phyloP scores from a whole-genome alignment of 352 stramenopile genomes.

The Pythium insidiosum region DNA sequence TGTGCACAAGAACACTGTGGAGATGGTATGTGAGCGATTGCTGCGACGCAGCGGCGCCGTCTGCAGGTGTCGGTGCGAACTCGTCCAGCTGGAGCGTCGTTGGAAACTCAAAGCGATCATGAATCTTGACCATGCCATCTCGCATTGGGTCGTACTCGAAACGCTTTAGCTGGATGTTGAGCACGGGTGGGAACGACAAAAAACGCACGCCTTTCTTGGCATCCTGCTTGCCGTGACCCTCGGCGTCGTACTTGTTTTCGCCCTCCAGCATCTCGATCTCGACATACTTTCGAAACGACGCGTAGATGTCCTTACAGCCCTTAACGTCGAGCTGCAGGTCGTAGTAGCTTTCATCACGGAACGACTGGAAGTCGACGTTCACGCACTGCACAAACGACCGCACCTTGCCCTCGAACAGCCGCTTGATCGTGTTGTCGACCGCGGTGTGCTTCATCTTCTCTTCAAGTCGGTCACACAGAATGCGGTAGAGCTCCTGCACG shows the following conservation, averaged over 20 bases:
- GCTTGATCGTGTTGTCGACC: constrained; percentile 73
- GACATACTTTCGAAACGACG: constrained; percentile 89
- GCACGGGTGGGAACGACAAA: constrained; percentile 76
- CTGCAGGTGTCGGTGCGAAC: constrained; percentile 29
- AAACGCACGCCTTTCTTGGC: constrained; percentile 87
- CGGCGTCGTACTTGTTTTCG: constrained; percentile 92
- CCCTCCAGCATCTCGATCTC: constrained; percentile 89
- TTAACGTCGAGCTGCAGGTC: constrained; percentile 92
- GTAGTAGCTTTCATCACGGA: constrained; percentile 88
- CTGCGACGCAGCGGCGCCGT: neutral
- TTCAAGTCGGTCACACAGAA: constrained; percentile 88
- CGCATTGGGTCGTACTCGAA: constrained; percentile 85
- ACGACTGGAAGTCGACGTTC: constrained; percentile 86
- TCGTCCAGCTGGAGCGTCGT: constrained; percentile 69
- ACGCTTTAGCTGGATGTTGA: constrained; percentile 91
- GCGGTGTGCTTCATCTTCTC: constrained; percentile 90
- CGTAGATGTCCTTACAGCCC: constrained; percentile 83
- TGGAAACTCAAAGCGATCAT: constrained; percentile 83
- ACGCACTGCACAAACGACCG: constrained; percentile 89
- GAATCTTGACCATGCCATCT: constrained; percentile 86
- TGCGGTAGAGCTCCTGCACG: constrained; percentile 88
- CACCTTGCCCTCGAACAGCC: constrained; percentile 88
- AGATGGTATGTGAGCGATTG: constrained; percentile 59
- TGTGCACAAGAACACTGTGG: constrained; percentile 82
- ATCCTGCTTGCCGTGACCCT: constrained; percentile 86